Evolutionary conservation across 768 basidiomycete species (phyloP), one percentile per base, ranked within the genome.

Genomic region (Scleroderma bovista): DNA sequence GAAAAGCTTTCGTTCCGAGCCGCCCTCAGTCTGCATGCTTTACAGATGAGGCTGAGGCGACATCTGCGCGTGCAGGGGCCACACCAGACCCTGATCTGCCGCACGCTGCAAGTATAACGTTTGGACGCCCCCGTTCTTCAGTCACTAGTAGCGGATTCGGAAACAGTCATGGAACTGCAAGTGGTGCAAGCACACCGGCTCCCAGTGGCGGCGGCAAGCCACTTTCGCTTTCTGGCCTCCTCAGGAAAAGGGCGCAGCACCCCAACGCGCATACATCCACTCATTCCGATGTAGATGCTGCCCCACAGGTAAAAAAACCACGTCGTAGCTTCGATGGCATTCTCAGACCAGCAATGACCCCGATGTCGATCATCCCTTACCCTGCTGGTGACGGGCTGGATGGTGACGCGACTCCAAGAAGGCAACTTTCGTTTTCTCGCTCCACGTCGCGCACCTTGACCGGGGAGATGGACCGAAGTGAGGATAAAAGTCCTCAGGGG

Each of bases 251-350:
- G 44, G 51, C 23, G 2, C 41, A 23, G 13, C 49, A 17, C 31
- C 46, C 6, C 45, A 46, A 2, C 53, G 51, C 13, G 16, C 44
- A 43, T 43, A 43, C 24, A 43, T 26, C 24, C 23, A 16, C 7
- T 26, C 41, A 29, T 6, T 17, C 23, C 24, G 41, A 43, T 26
- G 6, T 1, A 6, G 24, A 16, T 16, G 24, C 23, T 13, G 26
- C 41, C 26, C 44, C 46, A 22, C 53, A 51, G 46, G 20, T 42
- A 19, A 47, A 29, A 7, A 37, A 15, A 23, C 45, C 45, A 20
- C 53, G 53, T 48, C 62, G 56, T 2, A 64, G 54, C 46, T 64
- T 64, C 2, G 60, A 64, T 1, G 59, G 63, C 3, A 49, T 64
- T 39, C 32, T 49, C 8, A 53, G 61, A 29, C 63, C 63, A 1